Conservation (phyloP, 2,329 filamentous ascomycete genomes). For the Alternaria conjuncta region DNA sequence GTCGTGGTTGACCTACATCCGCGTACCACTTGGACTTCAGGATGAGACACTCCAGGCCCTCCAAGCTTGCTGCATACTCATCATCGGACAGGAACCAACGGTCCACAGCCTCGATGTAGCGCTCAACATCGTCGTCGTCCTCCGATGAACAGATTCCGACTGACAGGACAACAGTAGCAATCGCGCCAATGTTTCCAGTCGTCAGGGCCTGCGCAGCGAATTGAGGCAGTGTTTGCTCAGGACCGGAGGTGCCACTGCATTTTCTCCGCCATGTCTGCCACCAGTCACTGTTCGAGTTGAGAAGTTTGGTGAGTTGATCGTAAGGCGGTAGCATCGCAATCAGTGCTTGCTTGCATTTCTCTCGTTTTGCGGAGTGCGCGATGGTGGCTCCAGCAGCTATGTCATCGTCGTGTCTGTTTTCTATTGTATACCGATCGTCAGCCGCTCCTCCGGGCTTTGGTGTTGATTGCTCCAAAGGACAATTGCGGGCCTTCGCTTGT, state of each 20-base stretch:
- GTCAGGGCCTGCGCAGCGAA: constrained; percentile 55
- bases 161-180: constrained; percentile 47
- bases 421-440: constrained; percentile 38
- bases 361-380: constrained; percentile 38
- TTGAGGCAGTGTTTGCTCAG: constrained; percentile 44
- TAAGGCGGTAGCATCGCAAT: constrained; percentile 44
- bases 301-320: constrained; percentile 40
- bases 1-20: constrained; percentile 62
- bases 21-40: constrained; percentile 61
- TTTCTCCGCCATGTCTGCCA: constrained; percentile 53
- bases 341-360: constrained; percentile 45
- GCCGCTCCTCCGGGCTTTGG: constrained; percentile 13
- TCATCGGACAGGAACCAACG: constrained; percentile 58
- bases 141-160: constrained; percentile 50
- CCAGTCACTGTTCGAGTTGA: constrained; percentile 49
- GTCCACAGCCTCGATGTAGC: constrained; percentile 56
- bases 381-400: constrained; percentile 27
- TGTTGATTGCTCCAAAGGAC: constrained; percentile 22
- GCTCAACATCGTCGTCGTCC: constrained; percentile 54
- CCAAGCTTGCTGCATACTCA: constrained; percentile 57
- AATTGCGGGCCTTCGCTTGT: constrained; percentile 36
- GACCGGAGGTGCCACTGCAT: constrained; percentile 50
- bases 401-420: constrained; percentile 39
- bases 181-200: constrained; percentile 50
- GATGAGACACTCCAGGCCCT: constrained; percentile 61